Conservation (phyloP, 768 basidiomycete genomes). For the Tylopilus plumbeoviolaceoides region DNA sequence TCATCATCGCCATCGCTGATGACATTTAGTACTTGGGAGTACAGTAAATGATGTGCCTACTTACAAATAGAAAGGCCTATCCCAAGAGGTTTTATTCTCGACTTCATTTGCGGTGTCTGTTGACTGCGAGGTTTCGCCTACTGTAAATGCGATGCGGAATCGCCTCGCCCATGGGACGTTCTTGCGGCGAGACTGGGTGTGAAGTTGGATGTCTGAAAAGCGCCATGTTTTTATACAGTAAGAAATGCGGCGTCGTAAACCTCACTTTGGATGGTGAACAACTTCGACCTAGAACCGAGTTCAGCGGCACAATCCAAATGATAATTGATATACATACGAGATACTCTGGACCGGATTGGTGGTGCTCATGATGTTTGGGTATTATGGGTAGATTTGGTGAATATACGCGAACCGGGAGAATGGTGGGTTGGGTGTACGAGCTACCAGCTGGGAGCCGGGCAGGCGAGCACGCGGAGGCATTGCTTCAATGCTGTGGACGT, state of each 20-base stretch:
- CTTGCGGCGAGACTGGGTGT: background rate
- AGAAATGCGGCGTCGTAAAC: background rate
- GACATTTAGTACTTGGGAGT: background rate
- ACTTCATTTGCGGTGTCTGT: background rate
- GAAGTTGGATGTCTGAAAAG: conserved; percentile 4
- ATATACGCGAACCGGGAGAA: no score
- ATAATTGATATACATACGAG: background rate
- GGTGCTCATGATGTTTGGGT: background rate
- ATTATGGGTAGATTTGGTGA: background rate
- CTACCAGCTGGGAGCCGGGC: no score
- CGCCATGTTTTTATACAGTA: background rate
- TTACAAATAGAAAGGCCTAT: background rate
- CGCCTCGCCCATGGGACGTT: background rate
- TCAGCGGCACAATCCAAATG: background rate
- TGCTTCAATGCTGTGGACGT: no score
- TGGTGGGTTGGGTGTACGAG: no score
- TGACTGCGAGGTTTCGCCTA: background rate
- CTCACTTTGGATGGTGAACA: background rate
- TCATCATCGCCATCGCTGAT: background rate
- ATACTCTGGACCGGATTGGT: background rate
- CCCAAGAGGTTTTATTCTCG: background rate
- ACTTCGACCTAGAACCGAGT: background rate
- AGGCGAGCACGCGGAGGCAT: no score
- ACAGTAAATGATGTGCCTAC: background rate
- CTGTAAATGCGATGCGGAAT: background rate